Evolutionary conservation across 192 early-diverging fungal genomes (phyloP).

Genomic region (Coemansia reversa): DNA sequence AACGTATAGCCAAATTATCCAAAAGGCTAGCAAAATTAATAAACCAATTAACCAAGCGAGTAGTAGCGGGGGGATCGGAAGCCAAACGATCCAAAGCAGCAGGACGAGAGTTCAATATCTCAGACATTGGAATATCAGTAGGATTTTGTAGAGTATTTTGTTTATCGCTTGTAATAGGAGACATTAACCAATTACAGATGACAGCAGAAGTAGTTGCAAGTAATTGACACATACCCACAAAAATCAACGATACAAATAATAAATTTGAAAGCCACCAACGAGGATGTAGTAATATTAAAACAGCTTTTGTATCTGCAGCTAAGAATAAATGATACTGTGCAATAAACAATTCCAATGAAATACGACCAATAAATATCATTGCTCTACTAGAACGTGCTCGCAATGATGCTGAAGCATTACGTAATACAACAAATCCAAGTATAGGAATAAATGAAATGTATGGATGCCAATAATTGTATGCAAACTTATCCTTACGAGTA

Average conservation of each 20-base stretch:
- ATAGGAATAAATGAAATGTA: conserved; percentile 64
- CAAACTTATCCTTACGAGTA: conserved; percentile 54
- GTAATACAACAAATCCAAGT: conserved; percentile 63
- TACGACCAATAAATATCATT: conserved; percentile 61
- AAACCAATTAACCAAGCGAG: not conserved
- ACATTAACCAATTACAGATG: conserved; percentile 36
- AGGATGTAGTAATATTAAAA: conserved; percentile 60
- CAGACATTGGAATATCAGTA: conserved; percentile 22
- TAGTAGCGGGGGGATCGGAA: conserved; percentile 2
- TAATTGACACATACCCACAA: conserved; percentile 52
- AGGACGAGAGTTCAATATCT: conserved; percentile 9
- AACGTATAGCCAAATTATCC: conserved; percentile 18
- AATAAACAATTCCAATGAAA: conserved; percentile 74
- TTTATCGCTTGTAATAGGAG: not conserved
- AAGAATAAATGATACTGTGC: conserved; percentile 79
- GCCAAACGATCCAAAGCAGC: conserved; percentile 37
- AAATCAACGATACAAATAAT: conserved; percentile 48
- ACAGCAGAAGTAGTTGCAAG: conserved; percentile 54
- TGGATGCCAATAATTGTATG: conserved; percentile 68
- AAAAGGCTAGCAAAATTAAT: not conserved
- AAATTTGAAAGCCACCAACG: conserved; percentile 58
- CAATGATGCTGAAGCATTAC: conserved; percentile 60
- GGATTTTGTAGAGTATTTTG: not conserved
- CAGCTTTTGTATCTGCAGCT: conserved; percentile 71
- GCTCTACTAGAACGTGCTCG: conserved; percentile 58